These are phyloP conservation scores for Trifolium subterraneum DNA, from an alignment of 306 rosid species.

Conservation along the genomic window DNA sequence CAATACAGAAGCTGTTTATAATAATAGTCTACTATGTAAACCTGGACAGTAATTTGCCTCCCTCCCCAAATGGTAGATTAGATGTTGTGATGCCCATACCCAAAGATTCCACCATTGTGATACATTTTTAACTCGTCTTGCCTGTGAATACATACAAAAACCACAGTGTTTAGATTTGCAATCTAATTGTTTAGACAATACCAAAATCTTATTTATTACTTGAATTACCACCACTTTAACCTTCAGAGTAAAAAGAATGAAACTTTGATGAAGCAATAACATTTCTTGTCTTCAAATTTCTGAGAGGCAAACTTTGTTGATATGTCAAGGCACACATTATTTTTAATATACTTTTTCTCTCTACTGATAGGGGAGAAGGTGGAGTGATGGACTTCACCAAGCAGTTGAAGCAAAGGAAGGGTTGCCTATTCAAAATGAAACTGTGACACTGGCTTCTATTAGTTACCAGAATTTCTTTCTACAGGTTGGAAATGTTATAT, in stretches of 20 bases:
- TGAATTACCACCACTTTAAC: conserved; percentile 1
- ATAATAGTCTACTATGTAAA: background rate
- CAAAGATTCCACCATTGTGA: conserved; percentile 21
- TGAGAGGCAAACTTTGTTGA: conserved; percentile 37
- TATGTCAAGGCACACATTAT: conserved; percentile 34
- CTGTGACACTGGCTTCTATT: conserved; percentile 94
- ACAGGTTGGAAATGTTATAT: conserved; percentile 67
- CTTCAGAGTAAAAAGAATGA: background rate
- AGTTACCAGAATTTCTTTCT: conserved; percentile 99
- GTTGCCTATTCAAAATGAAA: conserved; percentile 94
- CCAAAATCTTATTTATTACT: conserved; percentile 25
- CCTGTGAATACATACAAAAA: conserved; percentile 30
- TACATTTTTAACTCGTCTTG: background rate
- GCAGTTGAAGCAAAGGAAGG: conserved; percentile 99
- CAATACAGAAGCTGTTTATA: background rate
- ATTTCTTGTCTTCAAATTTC: conserved; percentile 29
- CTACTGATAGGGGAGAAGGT: conserved; percentile 84
- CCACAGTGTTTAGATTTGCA: conserved; percentile 20
- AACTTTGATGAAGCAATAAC: conserved; percentile 4
- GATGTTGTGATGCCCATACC: background rate
- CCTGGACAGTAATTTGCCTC: background rate
- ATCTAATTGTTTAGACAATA: conserved; percentile 9
- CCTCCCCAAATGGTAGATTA: background rate
- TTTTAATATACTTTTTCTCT: conserved; percentile 37
- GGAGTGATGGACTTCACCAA: conserved; percentile 99